These are phyloP conservation scores for Aspergillus diversus DNA, from an alignment of 495 filamentous ascomycete species.

Conservation along the genomic window DNA sequence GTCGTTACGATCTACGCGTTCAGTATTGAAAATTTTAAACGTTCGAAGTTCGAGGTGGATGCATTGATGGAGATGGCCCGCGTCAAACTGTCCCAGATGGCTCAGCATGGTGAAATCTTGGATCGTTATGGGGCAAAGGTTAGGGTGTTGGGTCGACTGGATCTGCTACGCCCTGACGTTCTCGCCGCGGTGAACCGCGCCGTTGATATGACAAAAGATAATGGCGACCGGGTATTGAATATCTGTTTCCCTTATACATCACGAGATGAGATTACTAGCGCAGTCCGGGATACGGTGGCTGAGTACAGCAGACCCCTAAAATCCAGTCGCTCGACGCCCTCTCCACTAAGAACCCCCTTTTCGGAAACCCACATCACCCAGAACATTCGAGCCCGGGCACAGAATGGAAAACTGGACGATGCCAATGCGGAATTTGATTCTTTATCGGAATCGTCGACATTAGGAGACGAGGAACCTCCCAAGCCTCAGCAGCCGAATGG, in stretches of 20 bases:
- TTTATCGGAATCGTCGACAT: constrained; percentile 37
- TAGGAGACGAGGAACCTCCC: constrained; percentile 37
- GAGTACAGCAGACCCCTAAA: constrained; percentile 73
- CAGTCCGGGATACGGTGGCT: constrained; percentile 81
- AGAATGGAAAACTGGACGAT: constrained; percentile 47
- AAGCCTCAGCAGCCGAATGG: constrained; percentile 33
- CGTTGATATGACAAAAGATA: constrained; percentile 78
- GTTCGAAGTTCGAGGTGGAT: constrained; percentile 96
- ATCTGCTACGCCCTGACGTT: constrained; percentile 82
- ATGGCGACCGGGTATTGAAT: constrained; percentile 83
- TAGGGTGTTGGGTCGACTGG: constrained; percentile 77
- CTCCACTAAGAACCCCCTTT: constrained; percentile 66
- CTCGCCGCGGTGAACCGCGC: constrained; percentile 83
- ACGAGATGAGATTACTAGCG: constrained; percentile 92
- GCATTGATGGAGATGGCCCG: constrained; percentile 98
- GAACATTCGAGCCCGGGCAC: constrained; percentile 68
- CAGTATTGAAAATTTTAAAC: constrained; percentile 98
- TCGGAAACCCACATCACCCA: constrained; percentile 84
- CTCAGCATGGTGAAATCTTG: constrained; percentile 89
- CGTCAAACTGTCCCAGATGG: constrained; percentile 85
- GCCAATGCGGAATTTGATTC: constrained; percentile 42
- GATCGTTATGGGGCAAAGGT: constrained; percentile 91
- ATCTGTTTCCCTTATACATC: constrained; percentile 98
- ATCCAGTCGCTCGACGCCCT: constrained; percentile 32
- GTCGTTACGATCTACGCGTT: constrained; percentile 98